Evolutionary conservation across 305 asterid genomes (phyloP).

Genomic region (Fraxinus nigra): DNA sequence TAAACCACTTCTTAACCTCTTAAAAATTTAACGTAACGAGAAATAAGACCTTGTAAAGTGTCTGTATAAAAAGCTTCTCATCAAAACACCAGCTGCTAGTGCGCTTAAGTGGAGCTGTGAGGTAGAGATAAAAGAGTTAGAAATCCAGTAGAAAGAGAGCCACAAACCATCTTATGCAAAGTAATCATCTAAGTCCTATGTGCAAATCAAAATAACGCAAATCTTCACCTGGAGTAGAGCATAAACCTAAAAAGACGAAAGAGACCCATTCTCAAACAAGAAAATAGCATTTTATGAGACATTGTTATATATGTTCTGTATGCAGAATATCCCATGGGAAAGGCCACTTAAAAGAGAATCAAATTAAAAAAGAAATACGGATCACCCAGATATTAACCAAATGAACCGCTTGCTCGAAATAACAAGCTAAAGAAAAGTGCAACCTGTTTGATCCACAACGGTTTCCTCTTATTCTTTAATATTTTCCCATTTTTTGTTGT

Average conservation of each 20-base stretch:
- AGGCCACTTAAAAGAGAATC: not conserved
- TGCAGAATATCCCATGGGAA: not conserved
- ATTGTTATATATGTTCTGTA: not conserved
- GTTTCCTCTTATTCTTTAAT: not conserved
- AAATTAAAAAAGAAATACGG: not conserved
- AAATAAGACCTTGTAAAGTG: conserved; percentile 69
- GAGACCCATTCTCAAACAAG: not conserved
- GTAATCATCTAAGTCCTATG: not conserved
- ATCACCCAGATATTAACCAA: not conserved
- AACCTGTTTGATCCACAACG: not conserved
- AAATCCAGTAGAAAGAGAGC: conserved; percentile 15
- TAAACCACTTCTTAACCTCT: not conserved
- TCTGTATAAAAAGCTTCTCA: conserved; percentile 70
- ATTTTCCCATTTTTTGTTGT: not conserved
- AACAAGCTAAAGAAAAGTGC: not conserved
- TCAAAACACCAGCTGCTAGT: conserved; percentile 78
- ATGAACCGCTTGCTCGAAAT: not conserved
- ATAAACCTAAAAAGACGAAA: not conserved
- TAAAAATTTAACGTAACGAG: not conserved
- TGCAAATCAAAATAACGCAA: not conserved
- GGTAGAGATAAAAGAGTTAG: conserved; percentile 8
- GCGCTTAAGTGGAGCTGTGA: conserved; percentile 61
- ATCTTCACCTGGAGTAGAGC: not conserved
- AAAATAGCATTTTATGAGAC: not conserved
- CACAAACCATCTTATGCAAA: conserved; percentile 5